phyloP scores from a whole-genome alignment of 805 yeast species.

The Wickerhamomyces ciferrii region DNA sequence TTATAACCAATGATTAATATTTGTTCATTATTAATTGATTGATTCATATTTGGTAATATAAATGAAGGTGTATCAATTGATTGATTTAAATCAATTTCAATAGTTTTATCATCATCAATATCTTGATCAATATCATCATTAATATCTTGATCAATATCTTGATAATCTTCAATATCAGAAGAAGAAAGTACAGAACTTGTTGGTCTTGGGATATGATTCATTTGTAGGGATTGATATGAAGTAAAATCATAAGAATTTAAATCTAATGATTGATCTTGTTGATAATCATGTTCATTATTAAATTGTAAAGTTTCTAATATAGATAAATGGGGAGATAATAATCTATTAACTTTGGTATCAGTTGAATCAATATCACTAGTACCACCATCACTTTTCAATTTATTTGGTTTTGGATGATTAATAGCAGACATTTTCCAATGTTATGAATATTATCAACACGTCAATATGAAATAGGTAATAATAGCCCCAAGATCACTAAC shows the following conservation, averaged over 20 bases:
- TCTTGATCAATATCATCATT: not conserved
- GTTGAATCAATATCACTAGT: not conserved
- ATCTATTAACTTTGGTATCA: not conserved
- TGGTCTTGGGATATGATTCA: constrained; percentile 16
- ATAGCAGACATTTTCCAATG: not conserved
- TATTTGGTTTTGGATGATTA: not conserved
- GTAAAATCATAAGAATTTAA: constrained; percentile 15
- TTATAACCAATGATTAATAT: constrained; percentile 21
- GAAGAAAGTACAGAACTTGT: constrained; percentile 23
- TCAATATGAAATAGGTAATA: not conserved
- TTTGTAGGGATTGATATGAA: constrained; percentile 19
- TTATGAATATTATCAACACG: too few relatives aligned
- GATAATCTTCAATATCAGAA: constrained; percentile 21
- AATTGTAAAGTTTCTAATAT: constrained; percentile 17
- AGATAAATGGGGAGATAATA: constrained; percentile 18
- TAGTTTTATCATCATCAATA: constrained; percentile 19
- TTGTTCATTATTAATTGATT: constrained; percentile 3
- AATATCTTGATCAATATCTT: not conserved
- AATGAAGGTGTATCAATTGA: constrained; percentile 4
- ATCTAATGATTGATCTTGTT: not conserved
- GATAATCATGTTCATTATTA: not conserved
- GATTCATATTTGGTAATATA: constrained; percentile 11
- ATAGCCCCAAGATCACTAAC: not conserved
- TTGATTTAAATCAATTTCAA: constrained; percentile 16
- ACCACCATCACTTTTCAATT: not conserved